Base-by-base conservation (phyloP, 768 basidiomycete species). In the Lactarius hatsudake region DNA sequence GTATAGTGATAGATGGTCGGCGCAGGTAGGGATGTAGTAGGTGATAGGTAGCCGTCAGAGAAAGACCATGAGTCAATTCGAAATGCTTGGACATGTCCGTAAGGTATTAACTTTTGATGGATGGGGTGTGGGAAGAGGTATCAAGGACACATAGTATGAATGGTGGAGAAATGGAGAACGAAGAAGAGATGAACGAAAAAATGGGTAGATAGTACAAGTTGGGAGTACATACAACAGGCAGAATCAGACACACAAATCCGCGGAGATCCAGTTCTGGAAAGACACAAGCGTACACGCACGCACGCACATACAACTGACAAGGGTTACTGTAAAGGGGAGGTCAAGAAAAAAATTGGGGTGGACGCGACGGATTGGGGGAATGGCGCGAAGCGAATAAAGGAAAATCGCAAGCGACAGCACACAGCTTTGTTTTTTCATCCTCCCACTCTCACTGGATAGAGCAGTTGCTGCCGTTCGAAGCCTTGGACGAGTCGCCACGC, bases 401-500 rank as follows among this genome's bases (percentile, higher is more conserved):
- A 17, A 55, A 32, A 30, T 1, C n/a, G 30, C 26, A 55, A 20
- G 32, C 13, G 28, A 30, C 10, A 48, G 12, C 28, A n/a, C 30
- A 30, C 30, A 30, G 30, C 30, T 1, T n/a, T n/a, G n/a, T 30
- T 30, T 30, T 30, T 30, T 5, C 2, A 30, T 30, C 43, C 45
- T 48, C n/a, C 28, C 15, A 4, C 28, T 8, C 17, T 61, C 59
- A 65, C 45, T 66, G 67, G n/a, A 65, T 51, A 15, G 48, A 53
- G 45, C 70, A 71, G 40, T 63, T 65, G 20, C 58, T 38, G n/a
- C n/a, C n/a, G n/a, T n/a, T n/a, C n/a, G n/a, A n/a, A 26, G 34
- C 18, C 48, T 68, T 70, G 20, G 56, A 28, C 54, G 60, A 38
- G 23, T 63, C 61, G 17, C 59, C 62, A n/a, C 64, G 67, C 28